phyloP scores from a whole-genome alignment of 345 rosid genomes.

The Euphorbia pulcherrima region DNA sequence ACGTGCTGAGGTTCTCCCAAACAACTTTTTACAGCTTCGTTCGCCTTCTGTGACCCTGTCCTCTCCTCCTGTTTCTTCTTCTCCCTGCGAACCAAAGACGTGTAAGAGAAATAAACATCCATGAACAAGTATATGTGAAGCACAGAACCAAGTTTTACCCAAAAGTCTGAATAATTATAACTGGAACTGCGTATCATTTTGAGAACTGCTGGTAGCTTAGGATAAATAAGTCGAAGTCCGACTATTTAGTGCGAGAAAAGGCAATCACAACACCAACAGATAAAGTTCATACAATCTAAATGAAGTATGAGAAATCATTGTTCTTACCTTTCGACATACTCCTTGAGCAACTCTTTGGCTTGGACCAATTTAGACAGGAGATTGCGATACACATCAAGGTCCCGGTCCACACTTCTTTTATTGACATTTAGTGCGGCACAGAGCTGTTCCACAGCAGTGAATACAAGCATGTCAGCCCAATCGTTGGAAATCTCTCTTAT shows the following conservation, averaged over 20 bases:
- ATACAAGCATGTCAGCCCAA: not conserved
- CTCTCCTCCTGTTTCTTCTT: constrained; percentile 86
- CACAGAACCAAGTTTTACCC: too few species aligned
- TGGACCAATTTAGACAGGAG: constrained; percentile 92
- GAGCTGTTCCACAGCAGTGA: constrained; percentile 49
- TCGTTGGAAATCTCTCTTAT: not conserved
- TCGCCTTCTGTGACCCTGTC: constrained; percentile 66
- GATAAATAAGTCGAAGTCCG: not conserved
- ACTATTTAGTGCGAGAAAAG: not conserved
- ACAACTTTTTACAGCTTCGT: constrained; percentile 67
- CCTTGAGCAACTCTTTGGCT: constrained; percentile 92
- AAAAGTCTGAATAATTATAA: not conserved
- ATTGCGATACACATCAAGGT: constrained; percentile 94
- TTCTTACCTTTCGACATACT: constrained; percentile 78
- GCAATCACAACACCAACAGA: not conserved
- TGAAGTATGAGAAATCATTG: not conserved
- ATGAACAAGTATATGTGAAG: not conserved
- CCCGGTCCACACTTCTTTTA: constrained; percentile 91
- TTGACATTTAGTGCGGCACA: constrained; percentile 78
- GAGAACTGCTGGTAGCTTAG: not conserved
- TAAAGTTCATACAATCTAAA: not conserved
- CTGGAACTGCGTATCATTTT: not conserved
- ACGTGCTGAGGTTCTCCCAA: constrained; percentile 45
- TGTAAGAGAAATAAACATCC: not conserved
- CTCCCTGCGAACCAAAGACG: constrained; percentile 54